Conservation (phyloP, 495 filamentous ascomycete species). For the Neurospora terricola region DNA sequence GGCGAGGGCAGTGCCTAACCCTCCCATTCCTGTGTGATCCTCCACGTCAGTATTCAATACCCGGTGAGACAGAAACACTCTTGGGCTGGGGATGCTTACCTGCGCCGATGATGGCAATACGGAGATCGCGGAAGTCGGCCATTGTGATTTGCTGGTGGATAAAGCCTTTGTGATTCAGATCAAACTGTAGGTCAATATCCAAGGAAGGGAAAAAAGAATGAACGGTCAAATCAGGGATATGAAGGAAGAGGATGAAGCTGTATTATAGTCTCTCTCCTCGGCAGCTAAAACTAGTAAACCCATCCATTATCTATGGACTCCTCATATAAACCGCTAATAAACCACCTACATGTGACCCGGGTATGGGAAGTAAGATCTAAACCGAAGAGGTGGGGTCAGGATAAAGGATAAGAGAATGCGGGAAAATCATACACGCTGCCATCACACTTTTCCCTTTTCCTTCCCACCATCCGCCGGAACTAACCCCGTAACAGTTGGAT, state of each 20-base stretch:
- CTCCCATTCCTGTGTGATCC: constrained; percentile 56
- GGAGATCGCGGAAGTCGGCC: constrained; percentile 31
- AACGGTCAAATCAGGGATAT: background rate
- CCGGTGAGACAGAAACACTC: background rate
- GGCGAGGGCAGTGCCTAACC: constrained; percentile 59
- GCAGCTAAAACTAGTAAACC: background rate
- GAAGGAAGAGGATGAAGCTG: background rate
- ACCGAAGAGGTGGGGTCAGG: background rate
- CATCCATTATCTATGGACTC: background rate
- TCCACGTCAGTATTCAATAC: constrained; percentile 1
- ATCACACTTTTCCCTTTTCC: background rate
- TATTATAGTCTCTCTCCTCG: background rate
- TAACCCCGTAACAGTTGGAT: background rate
- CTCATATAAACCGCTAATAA: background rate
- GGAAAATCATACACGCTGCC: background rate
- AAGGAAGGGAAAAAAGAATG: background rate
- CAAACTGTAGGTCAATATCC: background rate
- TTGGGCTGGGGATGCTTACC: constrained; percentile 15
- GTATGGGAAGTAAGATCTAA: background rate
- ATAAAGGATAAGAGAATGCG: background rate
- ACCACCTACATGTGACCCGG: background rate
- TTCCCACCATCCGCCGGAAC: background rate
- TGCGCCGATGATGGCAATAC: constrained; percentile 35
- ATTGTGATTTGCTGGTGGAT: constrained; percentile 12
- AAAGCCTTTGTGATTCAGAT: background rate